A percentile compares a stretch with the other conserved stretches of the same genome.
These are phyloP conservation scores for Albatrellus ellisii DNA, from an alignment of 768 basidiomycete species.

Conservation along the genomic window DNA sequence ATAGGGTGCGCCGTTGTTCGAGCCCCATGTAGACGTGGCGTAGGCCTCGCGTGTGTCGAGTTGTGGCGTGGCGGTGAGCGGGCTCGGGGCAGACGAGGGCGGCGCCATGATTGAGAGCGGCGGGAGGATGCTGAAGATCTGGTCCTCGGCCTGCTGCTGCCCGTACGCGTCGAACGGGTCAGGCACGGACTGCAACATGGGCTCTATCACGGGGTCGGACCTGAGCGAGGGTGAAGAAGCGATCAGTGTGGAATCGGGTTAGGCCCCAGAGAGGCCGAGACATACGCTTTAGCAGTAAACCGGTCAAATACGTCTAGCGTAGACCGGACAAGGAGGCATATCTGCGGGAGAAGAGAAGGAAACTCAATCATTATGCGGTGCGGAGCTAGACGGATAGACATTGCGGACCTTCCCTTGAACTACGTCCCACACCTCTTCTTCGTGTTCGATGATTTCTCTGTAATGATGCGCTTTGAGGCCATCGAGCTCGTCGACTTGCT, in stretches of 20 bases:
- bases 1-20: slow-evolving; percentile 16
- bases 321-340: slow-evolving; percentile 75
- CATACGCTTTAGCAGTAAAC: slow-evolving; percentile 77
- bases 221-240: slow-evolving; percentile 22
- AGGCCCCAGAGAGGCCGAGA: slow-evolving; percentile 12
- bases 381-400: background rate
- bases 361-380: background rate
- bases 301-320: slow-evolving; percentile 88
- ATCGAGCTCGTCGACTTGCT: slow-evolving; percentile 87
- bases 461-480: slow-evolving; percentile 77
- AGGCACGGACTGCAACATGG: slow-evolving; percentile 79
- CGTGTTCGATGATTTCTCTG: slow-evolving; percentile 79
- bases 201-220: slow-evolving; percentile 83
- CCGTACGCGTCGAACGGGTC: slow-evolving; percentile 93
- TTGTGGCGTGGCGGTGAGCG: slow-evolving; percentile 33
- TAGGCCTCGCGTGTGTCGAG: slow-evolving; percentile 9
- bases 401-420: slow-evolving; percentile 69
- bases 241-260: slow-evolving; percentile 6
- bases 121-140: slow-evolving; percentile 87
- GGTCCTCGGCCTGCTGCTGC: slow-evolving; percentile 74
- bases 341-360: too few species aligned
- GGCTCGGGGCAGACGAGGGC: slow-evolving; percentile 43
- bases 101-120: slow-evolving; percentile 60
- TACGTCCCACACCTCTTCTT: slow-evolving; percentile 92
- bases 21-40: slow-evolving; percentile 4